phyloP scores from a whole-genome alignment of 164 flowering plant species.

The Nelumbo lutea region DNA sequence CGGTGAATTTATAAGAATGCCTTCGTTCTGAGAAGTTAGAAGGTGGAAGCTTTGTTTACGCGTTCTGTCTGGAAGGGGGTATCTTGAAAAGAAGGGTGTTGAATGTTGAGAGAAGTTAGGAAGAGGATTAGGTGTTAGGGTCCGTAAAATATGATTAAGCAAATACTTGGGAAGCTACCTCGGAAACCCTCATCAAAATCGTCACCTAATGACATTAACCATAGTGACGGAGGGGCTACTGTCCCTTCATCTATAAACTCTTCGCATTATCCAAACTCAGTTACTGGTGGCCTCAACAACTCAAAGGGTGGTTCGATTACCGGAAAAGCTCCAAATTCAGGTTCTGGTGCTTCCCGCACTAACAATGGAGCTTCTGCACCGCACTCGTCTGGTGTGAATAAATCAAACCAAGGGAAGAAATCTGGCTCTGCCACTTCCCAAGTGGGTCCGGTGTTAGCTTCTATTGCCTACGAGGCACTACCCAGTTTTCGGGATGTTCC shows the following conservation, averaged over 20 bases:
- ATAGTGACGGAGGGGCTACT: neutral
- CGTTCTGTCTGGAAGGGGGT: neutral
- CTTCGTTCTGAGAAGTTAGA: neutral
- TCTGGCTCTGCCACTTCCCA: neutral
- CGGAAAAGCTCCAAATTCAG: neutral
- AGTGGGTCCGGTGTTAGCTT: neutral
- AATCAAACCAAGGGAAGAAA: neutral
- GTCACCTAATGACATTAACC: neutral
- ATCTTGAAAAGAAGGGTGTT: neutral
- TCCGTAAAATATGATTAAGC: constrained; percentile 19
- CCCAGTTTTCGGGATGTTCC: constrained; percentile 1
- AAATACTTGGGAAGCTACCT: constrained; percentile 18
- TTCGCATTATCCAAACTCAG: neutral
- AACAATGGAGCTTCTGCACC: neutral
- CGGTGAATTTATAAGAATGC: neutral
- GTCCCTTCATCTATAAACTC: neutral
- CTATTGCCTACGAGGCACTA: neutral
- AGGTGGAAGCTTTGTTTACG: neutral
- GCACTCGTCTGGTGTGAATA: neutral
- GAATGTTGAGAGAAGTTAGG: neutral
- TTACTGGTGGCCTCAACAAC: neutral
- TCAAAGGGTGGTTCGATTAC: neutral
- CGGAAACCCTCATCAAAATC: constrained; percentile 16
- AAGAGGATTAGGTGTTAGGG: neutral
- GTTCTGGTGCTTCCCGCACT: neutral